Percentiles rank a stretch among this genome's conserved stretches.
These are phyloP conservation scores for Bipolaris victoriae DNA, from an alignment of 2,329 filamentous ascomycete species.

Conservation along the genomic window DNA sequence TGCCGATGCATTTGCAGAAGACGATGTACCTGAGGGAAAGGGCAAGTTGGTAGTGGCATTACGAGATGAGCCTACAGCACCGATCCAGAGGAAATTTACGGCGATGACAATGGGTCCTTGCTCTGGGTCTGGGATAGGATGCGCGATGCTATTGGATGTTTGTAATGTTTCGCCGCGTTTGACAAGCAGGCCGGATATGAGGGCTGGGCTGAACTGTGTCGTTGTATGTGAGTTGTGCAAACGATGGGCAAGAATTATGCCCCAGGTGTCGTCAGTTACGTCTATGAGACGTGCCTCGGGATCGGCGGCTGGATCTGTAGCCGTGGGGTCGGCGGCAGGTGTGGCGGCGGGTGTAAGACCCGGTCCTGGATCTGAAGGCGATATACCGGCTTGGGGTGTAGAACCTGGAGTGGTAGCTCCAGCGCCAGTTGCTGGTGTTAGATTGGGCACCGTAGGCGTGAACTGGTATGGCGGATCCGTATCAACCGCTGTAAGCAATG, in stretches of 20 bases:
- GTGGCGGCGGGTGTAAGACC: conserved; percentile 70
- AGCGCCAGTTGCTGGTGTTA: conserved; percentile 22
- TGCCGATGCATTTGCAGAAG: neutral
- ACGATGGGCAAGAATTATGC: conserved; percentile 70
- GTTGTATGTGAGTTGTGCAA: conserved; percentile 47
- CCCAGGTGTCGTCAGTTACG: conserved; percentile 76
- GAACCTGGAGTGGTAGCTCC: conserved; percentile 35
- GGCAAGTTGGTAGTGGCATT: conserved; percentile 27
- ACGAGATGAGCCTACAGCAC: conserved; percentile 49
- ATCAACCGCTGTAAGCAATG: conserved; percentile 69
- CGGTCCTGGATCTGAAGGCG: conserved; percentile 38
- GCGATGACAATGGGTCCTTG: conserved; percentile 46
- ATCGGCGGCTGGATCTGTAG: conserved; percentile 55
- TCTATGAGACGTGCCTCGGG: conserved; percentile 74
- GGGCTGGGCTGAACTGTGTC: conserved; percentile 43
- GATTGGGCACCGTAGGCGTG: conserved; percentile 55
- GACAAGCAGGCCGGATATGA: conserved; percentile 53
- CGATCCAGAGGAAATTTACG: conserved; percentile 56
- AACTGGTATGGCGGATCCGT: conserved; percentile 69
- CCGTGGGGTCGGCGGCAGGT: conserved; percentile 58
- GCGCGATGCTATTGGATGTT: conserved; percentile 17
- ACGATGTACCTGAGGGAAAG: conserved; percentile 32
- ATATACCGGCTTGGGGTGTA: conserved; percentile 44
- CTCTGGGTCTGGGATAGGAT: conserved; percentile 30
- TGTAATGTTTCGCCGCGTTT: conserved; percentile 46